Evolutionary conservation across 2,329 filamentous ascomycete species (phyloP).

Genomic region (Sporothrix pallida): DNA sequence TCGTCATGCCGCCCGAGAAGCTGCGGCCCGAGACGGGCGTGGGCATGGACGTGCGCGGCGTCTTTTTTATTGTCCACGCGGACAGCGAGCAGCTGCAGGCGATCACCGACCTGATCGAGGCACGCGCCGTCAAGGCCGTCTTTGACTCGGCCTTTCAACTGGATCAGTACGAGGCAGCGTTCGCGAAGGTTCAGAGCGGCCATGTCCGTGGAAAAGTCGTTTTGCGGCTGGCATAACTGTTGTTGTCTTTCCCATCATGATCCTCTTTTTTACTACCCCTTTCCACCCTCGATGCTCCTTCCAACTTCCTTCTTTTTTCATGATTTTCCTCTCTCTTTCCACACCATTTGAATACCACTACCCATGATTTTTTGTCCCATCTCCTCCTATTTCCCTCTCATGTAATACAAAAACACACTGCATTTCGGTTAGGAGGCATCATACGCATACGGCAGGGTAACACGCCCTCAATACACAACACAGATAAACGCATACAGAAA

Average conservation of each 20-base stretch:
- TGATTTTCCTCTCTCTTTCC: neutral
- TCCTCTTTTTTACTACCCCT: neutral
- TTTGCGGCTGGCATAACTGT: constrained; percentile 31
- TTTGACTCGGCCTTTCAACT: constrained; percentile 37
- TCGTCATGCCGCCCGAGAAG: constrained; percentile 34
- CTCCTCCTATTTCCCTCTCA: neutral
- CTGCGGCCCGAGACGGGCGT: constrained; percentile 34
- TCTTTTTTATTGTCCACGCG: constrained; percentile 34
- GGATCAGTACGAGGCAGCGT: constrained; percentile 36
- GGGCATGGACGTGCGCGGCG: constrained; percentile 34
- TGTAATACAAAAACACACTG: neutral
- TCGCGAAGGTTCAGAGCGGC: constrained; percentile 33
- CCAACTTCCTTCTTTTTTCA: neutral
- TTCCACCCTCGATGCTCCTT: neutral
- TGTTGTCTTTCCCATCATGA: neutral
- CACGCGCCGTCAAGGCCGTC: constrained; percentile 23
- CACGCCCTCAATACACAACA: constrained; percentile 1
- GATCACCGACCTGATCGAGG: constrained; percentile 37
- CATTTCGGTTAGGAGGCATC: constrained; percentile 12
- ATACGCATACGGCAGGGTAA: constrained; percentile 2
- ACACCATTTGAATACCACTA: neutral
- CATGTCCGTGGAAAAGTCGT: constrained; percentile 38
- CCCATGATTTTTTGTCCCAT: neutral
- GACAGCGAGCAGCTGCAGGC: constrained; percentile 37
- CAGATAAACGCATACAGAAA: neutral